Conservation (phyloP, 768 basidiomycete species). For the Rhizopogon salebrosus region DNA sequence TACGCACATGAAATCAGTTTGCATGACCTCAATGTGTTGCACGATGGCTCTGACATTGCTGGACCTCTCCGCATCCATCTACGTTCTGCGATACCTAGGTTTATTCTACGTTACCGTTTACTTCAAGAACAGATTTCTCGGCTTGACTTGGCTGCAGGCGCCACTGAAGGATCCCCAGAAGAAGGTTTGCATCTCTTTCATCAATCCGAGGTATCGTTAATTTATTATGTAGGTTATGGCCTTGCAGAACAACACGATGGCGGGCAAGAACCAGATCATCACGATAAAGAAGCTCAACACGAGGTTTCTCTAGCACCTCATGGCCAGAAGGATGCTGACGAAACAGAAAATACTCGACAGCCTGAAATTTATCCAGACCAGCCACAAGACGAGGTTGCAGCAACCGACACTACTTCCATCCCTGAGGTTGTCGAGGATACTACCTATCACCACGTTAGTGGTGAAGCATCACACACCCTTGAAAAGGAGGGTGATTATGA, state of each 20-base stretch:
- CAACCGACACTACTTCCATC: neutral
- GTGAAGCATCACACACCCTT: constrained; percentile 9
- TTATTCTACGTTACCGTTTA: constrained; percentile 59
- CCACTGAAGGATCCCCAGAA: constrained; percentile 11
- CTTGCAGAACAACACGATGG: constrained; percentile 1
- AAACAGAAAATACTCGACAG: constrained; percentile 4
- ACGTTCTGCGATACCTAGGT: constrained; percentile 46
- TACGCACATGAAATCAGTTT: constrained; percentile 64
- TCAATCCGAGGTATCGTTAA: neutral
- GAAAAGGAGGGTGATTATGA: constrained; percentile 20
- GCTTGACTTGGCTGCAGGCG: constrained; percentile 23
- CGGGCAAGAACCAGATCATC: constrained; percentile 4
- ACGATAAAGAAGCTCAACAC: neutral
- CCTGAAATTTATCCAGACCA: neutral
- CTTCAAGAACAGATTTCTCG: constrained; percentile 54
- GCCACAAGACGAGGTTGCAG: constrained; percentile 1
- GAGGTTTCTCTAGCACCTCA: constrained; percentile 1
- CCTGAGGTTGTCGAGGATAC: constrained; percentile 8
- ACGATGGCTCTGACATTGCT: constrained; percentile 56
- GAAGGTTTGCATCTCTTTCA: constrained; percentile 14
- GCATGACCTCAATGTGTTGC: constrained; percentile 66
- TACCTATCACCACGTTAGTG: constrained; percentile 14
- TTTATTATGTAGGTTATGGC: neutral
- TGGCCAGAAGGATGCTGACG: neutral
- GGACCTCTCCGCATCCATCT: constrained; percentile 63